Evolutionary conservation across 2,329 filamentous ascomycete species (phyloP), one percentile per base, ranked within the genome.

Genomic region (Fusarium foetens): DNA sequence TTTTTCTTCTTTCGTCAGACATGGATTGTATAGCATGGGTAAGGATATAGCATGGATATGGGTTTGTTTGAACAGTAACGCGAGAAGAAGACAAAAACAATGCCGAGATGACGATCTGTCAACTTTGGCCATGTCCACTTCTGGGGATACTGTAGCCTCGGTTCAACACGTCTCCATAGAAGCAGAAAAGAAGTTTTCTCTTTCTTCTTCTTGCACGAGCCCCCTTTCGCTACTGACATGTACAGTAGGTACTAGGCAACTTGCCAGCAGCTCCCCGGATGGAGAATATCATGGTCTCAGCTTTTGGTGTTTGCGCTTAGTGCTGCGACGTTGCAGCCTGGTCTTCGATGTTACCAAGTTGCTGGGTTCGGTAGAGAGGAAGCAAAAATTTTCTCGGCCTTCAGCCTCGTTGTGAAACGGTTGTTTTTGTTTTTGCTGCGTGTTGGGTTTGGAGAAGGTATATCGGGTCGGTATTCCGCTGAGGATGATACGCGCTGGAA

Each of bases 351-450:
- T 66, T 66, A 53, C 68, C 68, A 36, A 71, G 68, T 52, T 68
- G 58, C 45, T 71, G 68, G 68, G 68, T 71, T 54, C 61, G 52
- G 38, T n/a, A 61, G 35, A 29, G 39, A 10, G 31, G 27, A 33
- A 12, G n/a, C 25, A 36, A 16, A 29, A 29, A 14, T 11, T 31
- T 41, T 53, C 38, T 64, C 31, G 19, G 23, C 36, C 25, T 55
- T 68, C 68, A 71, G 63, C 58, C 68, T 68, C 68, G 58, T 64
- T 51, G 53, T 51, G 63, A 49, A 57, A 54, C 31, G 43, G 39
- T 38, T 61, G 38, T 54, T 43, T 49, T 33, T 49, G 17, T 38
- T 36, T 25, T 46, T 61, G 31, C 27, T 29, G 27, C 49, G 25
- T 17, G 16, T 67, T 68, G 48, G 42, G 42, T 45, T 49, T 48